Evolutionary conservation across 352 stramenopile species (phyloP), one percentile per base, ranked within the genome.

Genomic region (Phytophthora sp.): DNA sequence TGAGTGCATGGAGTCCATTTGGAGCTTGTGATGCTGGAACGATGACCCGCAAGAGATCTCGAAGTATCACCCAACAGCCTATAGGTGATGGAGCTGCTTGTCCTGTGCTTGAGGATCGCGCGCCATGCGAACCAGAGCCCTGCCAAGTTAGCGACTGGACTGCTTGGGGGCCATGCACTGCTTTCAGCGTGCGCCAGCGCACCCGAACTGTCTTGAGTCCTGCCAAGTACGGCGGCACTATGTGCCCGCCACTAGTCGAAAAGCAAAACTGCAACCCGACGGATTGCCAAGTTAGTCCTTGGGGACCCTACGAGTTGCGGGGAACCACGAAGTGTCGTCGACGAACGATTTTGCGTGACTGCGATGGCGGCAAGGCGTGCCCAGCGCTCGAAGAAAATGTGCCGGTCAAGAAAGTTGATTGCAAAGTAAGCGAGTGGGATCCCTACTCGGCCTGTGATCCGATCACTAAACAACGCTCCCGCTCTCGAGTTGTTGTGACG

Each of bases 201-300:
- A 80, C 76, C 0, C 79, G 80, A 17, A 86, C 69, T 0, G 53
- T 90, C 13, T 24, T 68, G 9, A 87, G 56, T 2, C 44, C 68
- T 0, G 62, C 80, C 12, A 62, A 76, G 27, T 90, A 90, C 56
- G 55, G 65, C 13, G 83, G 83, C 11, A 66, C 72, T 1, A 43
- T 51, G 4, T 92, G 82, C 11, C 68, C 74, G 3, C 13, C 50
- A 8, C 66, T 89, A 6, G 61, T 76, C 0, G 74, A 88, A 8
- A 54, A 62, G 21, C 73, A 86, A 24, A 89, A 87, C 56, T 91
- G 82, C 54, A 89, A 89, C 65, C 79, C 79, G 10, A 76, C 59
- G 0, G 70, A 91, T 61, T 91, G 82, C 49, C 73, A 75, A 31
- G 77, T 89, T 17, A 66, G 78, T 24, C 71, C 68, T 8, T 90